These are phyloP conservation scores for Helotiales sp. DNA, from an alignment of 2,329 filamentous ascomycete genomes.

Conservation along the genomic window DNA sequence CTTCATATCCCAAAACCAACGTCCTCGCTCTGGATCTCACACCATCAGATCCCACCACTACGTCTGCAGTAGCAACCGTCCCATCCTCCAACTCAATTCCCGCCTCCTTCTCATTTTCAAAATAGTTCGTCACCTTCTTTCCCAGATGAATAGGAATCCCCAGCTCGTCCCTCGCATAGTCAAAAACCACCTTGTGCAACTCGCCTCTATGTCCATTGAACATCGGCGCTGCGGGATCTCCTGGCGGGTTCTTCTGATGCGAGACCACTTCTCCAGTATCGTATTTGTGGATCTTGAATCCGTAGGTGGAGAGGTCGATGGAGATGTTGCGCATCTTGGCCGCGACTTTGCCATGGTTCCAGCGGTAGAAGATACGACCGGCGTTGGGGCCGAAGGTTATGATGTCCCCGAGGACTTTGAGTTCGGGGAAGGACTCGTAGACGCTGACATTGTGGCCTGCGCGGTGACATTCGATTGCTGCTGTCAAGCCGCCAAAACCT, in stretches of 20 bases:
- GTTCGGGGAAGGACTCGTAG: constrained; percentile 47
- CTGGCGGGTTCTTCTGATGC: constrained; percentile 43
- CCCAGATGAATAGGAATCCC: constrained; percentile 55
- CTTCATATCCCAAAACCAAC: constrained; percentile 50
- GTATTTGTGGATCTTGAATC: constrained; percentile 47
- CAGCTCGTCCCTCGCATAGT: constrained; percentile 46
- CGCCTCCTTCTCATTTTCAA: constrained; percentile 46
- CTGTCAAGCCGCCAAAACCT: constrained; percentile 60
- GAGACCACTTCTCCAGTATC: constrained; percentile 37
- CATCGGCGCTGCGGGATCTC: constrained; percentile 14
- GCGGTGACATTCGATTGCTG: constrained; percentile 58
- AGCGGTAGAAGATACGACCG: constrained; percentile 56
- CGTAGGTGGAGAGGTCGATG: constrained; percentile 38
- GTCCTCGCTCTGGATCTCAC: constrained; percentile 53
- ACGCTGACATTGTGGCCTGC: constrained; percentile 55
- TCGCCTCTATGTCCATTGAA: constrained; percentile 55
- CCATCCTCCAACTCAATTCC: constrained; percentile 46
- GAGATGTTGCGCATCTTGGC: constrained; percentile 18
- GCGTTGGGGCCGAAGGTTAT: constrained; percentile 57
- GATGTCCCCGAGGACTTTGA: constrained; percentile 48
- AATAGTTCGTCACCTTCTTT: constrained; percentile 49
- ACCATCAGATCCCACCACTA: constrained; percentile 56
- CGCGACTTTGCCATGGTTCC: constrained; percentile 46
- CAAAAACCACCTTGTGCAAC: constrained; percentile 52
- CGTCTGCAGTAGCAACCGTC: constrained; percentile 39